These are phyloP conservation scores for Melanogaster broomeanus DNA, from an alignment of 768 basidiomycete species.

Conservation along the genomic window DNA sequence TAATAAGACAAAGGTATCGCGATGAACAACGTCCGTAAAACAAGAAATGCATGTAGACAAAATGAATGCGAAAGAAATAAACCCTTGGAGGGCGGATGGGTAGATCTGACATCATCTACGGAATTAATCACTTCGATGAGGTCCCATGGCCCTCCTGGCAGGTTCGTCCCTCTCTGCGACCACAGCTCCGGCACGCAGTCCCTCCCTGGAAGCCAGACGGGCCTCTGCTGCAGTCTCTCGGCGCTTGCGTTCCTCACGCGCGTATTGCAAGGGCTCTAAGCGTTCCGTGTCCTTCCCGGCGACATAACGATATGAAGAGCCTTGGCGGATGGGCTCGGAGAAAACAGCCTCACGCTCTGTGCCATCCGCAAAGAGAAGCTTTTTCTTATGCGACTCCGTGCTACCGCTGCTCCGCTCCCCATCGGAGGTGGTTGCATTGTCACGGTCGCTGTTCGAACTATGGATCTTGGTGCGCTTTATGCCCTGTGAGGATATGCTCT, in stretches of 20 bases:
- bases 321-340: conserved; percentile 1
- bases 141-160: conserved; percentile 32
- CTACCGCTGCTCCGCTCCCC: conserved; percentile 11
- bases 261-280: conserved; percentile 4
- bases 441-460: conserved; percentile 2
- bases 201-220: conserved; percentile 25
- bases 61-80: conserved; percentile 9
- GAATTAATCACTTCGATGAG: conserved; percentile 18
- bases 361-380: neutral
- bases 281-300: conserved; percentile 3
- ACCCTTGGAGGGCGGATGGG: neutral
- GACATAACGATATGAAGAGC: neutral
- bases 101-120: neutral
- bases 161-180: conserved; percentile 30
- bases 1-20: conserved; percentile 13
- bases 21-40: conserved; percentile 1
- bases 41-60: neutral
- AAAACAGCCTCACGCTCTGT: conserved; percentile 4
- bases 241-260: conserved; percentile 28
- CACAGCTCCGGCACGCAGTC: conserved; percentile 33
- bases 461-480: conserved; percentile 17
- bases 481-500: conserved; percentile 7
- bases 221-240: conserved; percentile 23
- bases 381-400: neutral
- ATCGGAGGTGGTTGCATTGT: conserved; percentile 12